Evolutionary conservation across 2,329 filamentous ascomycete genomes (phyloP), one percentile per base, ranked within the genome.

Genomic region (Pseudogymnoascus sp.): DNA sequence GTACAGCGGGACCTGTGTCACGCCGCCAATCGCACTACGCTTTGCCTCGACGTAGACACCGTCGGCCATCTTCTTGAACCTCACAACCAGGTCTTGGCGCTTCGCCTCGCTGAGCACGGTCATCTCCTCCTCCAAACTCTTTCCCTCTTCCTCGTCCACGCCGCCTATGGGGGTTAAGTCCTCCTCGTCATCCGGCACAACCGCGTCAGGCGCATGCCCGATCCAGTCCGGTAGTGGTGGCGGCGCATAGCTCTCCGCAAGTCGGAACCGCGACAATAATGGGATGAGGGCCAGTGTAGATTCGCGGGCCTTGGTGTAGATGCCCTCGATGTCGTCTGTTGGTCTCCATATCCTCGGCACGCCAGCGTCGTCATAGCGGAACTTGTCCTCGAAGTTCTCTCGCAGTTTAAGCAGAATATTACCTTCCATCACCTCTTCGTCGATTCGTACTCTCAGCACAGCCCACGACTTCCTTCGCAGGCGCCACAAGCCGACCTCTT

Each of bases 361-460:
- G 27, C 94, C 94, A 5, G 87, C 86, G 64, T 97, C 92, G 70
- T 99, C 94, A 70, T 99, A 99, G 66, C 94, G 88, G 83, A 99
- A 99, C 76, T 96, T 97, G 78, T 99, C 94, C 76, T 99, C 94
- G 68, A 99, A 99, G 78, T 97, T 97, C 75, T 99, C 94, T 36
- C 94, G 86, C 60, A 99, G 84, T 79, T 99, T 99, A 68, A 97
- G 81, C 35, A 97, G 79, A 61, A 99, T 86, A 72, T 97, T 99
- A 70, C 93, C 93, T 77, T 97, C 94, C 86, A 96, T 96, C 72
- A 97, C 90, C 76, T 99, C 94, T 72, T 99, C 94, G 36, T 97
- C 93, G 65, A 99, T 89, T 79, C 90, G 94, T 64, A 91, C 87
- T 52, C 90, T 85, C 64, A 99, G 80, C 12, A 93, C 92, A 40